Evolutionary conservation across 352 stramenopile genomes (phyloP).

Genomic region (Phytophthora pisi): DNA sequence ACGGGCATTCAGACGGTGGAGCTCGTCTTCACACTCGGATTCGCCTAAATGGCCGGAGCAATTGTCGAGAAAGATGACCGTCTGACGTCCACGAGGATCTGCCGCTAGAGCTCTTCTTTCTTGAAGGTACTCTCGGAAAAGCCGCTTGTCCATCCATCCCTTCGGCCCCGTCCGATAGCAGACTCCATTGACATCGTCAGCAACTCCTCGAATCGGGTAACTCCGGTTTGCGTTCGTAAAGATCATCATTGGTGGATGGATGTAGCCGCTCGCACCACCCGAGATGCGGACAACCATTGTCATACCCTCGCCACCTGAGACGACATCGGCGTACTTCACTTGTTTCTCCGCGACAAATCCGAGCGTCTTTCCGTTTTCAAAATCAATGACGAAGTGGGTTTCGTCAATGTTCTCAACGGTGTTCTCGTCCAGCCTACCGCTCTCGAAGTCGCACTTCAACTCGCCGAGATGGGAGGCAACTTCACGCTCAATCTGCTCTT

Average conservation of each 20-base stretch:
- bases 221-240: not conserved
- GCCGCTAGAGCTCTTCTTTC: not conserved
- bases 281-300: not conserved
- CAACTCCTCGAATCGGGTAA: conserved; percentile 6
- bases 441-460: not conserved
- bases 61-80: not conserved
- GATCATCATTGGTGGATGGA: not conserved
- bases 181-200: not conserved
- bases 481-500: not conserved
- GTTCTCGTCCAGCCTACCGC: not conserved
- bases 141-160: conserved; percentile 5
- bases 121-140: conserved; percentile 5
- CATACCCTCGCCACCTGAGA: not conserved
- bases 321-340: not conserved
- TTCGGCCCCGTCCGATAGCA: conserved; percentile 16
- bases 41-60: not conserved
- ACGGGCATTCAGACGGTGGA: not conserved
- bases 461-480: not conserved
- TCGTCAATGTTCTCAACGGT: not conserved
- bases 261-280: not conserved
- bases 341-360: not conserved
- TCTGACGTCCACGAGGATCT: not conserved
- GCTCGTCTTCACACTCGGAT: not conserved
- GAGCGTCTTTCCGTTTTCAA: not conserved
- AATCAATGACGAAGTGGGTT: not conserved